These are phyloP conservation scores for Metschnikowia vanudenii DNA, from an alignment of 805 yeast genomes.

Conservation along the genomic window DNA sequence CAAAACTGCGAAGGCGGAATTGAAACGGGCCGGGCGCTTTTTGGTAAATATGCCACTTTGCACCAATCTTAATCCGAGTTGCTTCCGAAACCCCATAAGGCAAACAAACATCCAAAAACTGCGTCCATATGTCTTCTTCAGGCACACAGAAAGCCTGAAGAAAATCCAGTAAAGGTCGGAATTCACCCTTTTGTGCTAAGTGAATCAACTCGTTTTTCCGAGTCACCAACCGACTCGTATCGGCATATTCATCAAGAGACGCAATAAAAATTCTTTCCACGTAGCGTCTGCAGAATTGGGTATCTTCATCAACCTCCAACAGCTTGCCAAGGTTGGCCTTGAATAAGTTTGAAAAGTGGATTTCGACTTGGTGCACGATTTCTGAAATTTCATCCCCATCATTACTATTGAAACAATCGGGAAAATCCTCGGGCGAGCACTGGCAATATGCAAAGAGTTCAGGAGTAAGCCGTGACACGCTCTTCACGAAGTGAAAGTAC, in stretches of 20 bases:
- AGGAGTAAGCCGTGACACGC: not conserved
- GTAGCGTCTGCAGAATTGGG: not conserved
- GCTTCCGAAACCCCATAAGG: not conserved
- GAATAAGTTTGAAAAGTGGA: too few relatives aligned
- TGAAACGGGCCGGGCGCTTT: not conserved
- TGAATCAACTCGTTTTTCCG: constrained; percentile 1
- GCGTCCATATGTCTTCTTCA: constrained; percentile 1
- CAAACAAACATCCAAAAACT: not conserved
- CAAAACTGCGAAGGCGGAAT: not conserved
- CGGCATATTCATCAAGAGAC: not conserved
- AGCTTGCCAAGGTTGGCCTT: not conserved
- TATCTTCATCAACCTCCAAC: not conserved
- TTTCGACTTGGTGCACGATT: too few relatives aligned
- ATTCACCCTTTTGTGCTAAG: not conserved
- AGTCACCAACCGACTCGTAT: not conserved
- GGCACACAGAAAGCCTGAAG: constrained; percentile 1
- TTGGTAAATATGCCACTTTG: too few relatives aligned
- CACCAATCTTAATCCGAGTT: not conserved
- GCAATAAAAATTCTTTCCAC: not conserved
- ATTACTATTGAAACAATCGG: too few relatives aligned
- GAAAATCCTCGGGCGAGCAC: too few relatives aligned
- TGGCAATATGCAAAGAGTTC: not conserved
- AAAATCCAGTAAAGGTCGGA: constrained; percentile 1
- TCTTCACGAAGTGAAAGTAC: not conserved
- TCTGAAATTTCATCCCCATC: too few relatives aligned